Evolutionary conservation across 1,284 basidiomycete genomes (phyloP).

Genomic region (Ceratobasidium sp.): DNA sequence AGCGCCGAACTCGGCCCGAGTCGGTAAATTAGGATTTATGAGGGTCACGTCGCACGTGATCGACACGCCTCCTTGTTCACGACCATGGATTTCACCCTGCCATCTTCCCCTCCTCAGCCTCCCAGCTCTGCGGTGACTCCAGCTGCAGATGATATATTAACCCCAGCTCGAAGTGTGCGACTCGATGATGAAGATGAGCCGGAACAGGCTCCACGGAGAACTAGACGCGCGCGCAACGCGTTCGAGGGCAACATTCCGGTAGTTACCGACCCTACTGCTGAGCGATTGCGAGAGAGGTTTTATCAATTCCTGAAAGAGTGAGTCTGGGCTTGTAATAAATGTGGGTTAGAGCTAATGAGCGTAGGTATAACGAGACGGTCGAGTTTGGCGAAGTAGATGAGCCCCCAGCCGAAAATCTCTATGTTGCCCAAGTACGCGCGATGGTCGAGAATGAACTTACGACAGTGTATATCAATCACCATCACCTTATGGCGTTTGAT

Average conservation of each 20-base stretch:
- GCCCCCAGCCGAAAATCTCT: slow-evolving; percentile 65
- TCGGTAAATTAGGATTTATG: neutral
- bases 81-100: slow-evolving; percentile 25
- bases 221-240: slow-evolving; percentile 23
- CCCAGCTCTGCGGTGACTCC: slow-evolving; percentile 2
- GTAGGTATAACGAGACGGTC: slow-evolving; percentile 39
- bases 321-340: neutral
- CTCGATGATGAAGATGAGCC: neutral
- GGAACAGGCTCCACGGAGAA: slow-evolving; percentile 16
- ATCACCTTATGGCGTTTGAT: slow-evolving; percentile 87
- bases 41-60: slow-evolving; percentile 11
- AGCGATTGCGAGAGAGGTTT: slow-evolving; percentile 19
- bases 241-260: slow-evolving; percentile 34
- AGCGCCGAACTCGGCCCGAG: neutral
- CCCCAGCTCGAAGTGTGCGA: neutral
- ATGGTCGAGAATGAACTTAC: slow-evolving; percentile 94
- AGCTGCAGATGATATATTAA: slow-evolving; percentile 3
- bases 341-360: neutral
- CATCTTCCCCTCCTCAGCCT: slow-evolving; percentile 7
- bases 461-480: slow-evolving; percentile 95
- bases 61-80: slow-evolving; percentile 27
- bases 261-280: slow-evolving; percentile 28
- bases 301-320: slow-evolving; percentile 33
- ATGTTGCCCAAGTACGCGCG: slow-evolving; percentile 89
- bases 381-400: slow-evolving; percentile 58